Percentiles rank a stretch among this genome's conserved stretches.
Evolutionary conservation across 106 monocot species (phyloP).

Genomic region (Iris macrosiphon): DNA sequence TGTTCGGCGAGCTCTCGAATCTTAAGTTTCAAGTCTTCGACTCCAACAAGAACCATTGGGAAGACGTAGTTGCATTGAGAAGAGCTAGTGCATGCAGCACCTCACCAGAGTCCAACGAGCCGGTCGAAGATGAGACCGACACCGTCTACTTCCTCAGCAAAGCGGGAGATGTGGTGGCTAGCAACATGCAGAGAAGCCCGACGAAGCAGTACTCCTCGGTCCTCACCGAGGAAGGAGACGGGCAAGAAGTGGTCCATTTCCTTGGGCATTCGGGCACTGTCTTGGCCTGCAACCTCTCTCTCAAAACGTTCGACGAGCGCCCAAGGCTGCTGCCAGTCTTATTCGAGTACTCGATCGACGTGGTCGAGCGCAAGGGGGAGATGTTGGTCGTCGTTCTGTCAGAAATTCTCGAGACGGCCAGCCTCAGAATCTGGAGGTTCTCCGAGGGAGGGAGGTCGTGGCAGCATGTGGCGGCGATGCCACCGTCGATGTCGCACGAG

Average conservation of each 20-base stretch:
- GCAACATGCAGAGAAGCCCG: conserved; percentile 68
- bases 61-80: conserved; percentile 17
- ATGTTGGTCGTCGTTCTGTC: conserved; percentile 50
- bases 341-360: conserved; percentile 65
- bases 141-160: conserved; percentile 73
- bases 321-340: conserved; percentile 54
- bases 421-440: conserved; percentile 71
- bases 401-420: conserved; percentile 63
- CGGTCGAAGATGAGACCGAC: conserved; percentile 2
- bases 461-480: conserved; percentile 66
- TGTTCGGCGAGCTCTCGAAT: conserved; percentile 44
- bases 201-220: conserved; percentile 76
- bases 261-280: conserved; percentile 60
- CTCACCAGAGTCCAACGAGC: conserved; percentile 9
- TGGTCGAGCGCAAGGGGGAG: conserved; percentile 50
- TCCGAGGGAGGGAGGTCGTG: conserved; percentile 22
- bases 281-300: conserved; percentile 40
- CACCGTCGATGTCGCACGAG: conserved; percentile 64
- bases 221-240: conserved; percentile 27
- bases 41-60: conserved; percentile 33
- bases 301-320: conserved; percentile 29
- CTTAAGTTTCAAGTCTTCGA: conserved; percentile 36
- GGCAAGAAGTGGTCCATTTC: conserved; percentile 54
- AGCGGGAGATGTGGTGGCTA: conserved; percentile 63
- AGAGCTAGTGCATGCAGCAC: background rate